Percentiles rank a stretch among this genome's conserved stretches.
phyloP scores from a whole-genome alignment of 495 filamentous ascomycete species.

The Parathielavia hyrcaniae region DNA sequence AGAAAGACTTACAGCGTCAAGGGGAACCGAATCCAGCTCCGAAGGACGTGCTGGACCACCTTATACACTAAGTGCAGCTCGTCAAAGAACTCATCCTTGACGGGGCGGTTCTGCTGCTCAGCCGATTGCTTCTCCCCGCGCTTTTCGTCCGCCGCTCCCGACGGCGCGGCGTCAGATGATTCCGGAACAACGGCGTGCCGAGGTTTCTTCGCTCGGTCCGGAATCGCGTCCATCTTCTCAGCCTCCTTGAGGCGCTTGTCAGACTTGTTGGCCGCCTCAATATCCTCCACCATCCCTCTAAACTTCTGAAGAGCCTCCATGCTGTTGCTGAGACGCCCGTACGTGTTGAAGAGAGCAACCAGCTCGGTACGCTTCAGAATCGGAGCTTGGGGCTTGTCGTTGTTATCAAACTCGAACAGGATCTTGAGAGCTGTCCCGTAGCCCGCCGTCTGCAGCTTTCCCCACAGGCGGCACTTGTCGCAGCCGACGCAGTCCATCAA shows the following conservation, averaged over 20 bases:
- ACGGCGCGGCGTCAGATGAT: slow-evolving; percentile 13
- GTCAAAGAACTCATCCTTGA: slow-evolving; percentile 53
- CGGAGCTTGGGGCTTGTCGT: slow-evolving; percentile 62
- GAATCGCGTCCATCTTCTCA: slow-evolving; percentile 28
- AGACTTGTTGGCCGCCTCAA: slow-evolving; percentile 40
- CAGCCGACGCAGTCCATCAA: slow-evolving; percentile 99
- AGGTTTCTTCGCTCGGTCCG: slow-evolving; percentile 41
- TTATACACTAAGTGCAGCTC: slow-evolving; percentile 59
- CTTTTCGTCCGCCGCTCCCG: slow-evolving; percentile 24
- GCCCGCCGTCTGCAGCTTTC: slow-evolving; percentile 91
- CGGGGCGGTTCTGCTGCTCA: slow-evolving; percentile 29
- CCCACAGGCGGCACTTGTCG: slow-evolving; percentile 97
- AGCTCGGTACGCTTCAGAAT: slow-evolving; percentile 80
- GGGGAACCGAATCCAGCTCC: slow-evolving; percentile 64
- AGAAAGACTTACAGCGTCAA: slow-evolving; percentile 57
- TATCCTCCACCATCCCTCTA: slow-evolving; percentile 57
- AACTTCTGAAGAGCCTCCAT: slow-evolving; percentile 70
- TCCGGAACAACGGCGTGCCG: slow-evolving; percentile 37
- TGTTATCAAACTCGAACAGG: slow-evolving; percentile 87
- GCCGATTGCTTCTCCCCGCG: slow-evolving; percentile 36
- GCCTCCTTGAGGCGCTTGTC: slow-evolving; percentile 30
- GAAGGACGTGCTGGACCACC: slow-evolving; percentile 58
- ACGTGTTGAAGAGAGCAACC: slow-evolving; percentile 89
- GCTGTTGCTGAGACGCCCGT: slow-evolving; percentile 75
- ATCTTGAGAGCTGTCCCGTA: slow-evolving; percentile 95